These are phyloP conservation scores for Xylaria sp. DNA, from an alignment of 2,329 filamentous ascomycete genomes.

Conservation along the genomic window DNA sequence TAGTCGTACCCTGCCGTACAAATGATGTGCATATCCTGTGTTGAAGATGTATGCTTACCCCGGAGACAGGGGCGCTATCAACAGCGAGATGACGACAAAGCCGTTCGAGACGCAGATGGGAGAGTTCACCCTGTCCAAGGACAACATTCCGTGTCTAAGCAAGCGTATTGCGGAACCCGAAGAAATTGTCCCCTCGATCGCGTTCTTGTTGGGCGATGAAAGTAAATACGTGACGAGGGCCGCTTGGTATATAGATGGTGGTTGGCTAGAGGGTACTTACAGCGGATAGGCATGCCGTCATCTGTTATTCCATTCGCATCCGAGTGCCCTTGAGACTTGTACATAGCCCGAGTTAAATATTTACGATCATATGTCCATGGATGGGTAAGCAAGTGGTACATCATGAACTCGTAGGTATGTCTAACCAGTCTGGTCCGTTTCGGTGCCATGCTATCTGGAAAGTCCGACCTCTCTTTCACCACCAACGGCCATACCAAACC, in stretches of 20 bases:
- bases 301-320: background rate
- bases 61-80: background rate
- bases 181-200: conserved; percentile 34
- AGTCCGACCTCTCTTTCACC: too few species aligned
- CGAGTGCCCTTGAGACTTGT: too few species aligned
- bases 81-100: background rate
- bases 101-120: background rate
- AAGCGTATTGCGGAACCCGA: conserved; percentile 33
- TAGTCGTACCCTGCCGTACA: conserved; percentile 3
- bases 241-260: conserved; percentile 33
- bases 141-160: background rate
- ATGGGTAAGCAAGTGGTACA: too few species aligned
- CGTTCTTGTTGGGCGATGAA: conserved; percentile 37
- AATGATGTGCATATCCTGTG: background rate
- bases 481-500: too few species aligned
- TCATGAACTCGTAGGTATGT: too few species aligned
- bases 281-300: background rate
- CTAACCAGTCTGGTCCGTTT: too few species aligned
- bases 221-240: conserved; percentile 32
- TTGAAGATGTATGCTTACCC: background rate
- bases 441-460: too few species aligned
- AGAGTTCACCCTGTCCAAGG: background rate
- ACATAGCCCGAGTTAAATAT: too few species aligned
- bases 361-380: too few species aligned
- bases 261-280: conserved; percentile 12